Evolutionary conservation across 2,329 filamentous ascomycete genomes (phyloP).

Genomic region (Blumeria graminis): DNA sequence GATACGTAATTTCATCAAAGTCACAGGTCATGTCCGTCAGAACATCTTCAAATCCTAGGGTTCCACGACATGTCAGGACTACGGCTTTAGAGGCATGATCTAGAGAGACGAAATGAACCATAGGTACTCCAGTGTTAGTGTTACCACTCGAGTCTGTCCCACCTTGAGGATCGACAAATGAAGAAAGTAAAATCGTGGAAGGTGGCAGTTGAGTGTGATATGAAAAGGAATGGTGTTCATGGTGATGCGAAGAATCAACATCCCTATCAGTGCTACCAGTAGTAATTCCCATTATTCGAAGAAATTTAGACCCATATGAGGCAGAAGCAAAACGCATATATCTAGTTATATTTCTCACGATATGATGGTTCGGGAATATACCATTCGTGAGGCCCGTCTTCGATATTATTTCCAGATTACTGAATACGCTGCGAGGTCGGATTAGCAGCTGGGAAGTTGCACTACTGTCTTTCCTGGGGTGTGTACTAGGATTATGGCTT

Average conservation of each 20-base stretch:
- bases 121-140: slow-evolving; percentile 25
- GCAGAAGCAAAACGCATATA: slow-evolving; percentile 45
- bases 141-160: slow-evolving; percentile 25
- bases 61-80: slow-evolving; percentile 28
- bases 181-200: slow-evolving; percentile 31
- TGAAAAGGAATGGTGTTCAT: slow-evolving; percentile 37
- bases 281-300: slow-evolving; percentile 38
- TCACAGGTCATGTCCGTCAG: slow-evolving; percentile 33
- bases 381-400: slow-evolving; percentile 29
- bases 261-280: slow-evolving; percentile 23
- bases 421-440: slow-evolving; percentile 15
- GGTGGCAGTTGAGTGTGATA: slow-evolving; percentile 34
- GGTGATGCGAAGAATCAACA: slow-evolving; percentile 19
- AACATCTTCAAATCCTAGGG: slow-evolving; percentile 31
- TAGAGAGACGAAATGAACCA: slow-evolving; percentile 31
- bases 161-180: slow-evolving; percentile 29
- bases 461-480: slow-evolving; percentile 29
- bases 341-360: slow-evolving; percentile 35
- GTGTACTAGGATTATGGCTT: slow-evolving; percentile 25
- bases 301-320: slow-evolving; percentile 38
- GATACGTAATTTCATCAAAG: slow-evolving; percentile 24
- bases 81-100: slow-evolving; percentile 32
- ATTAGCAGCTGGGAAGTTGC: slow-evolving; percentile 12
- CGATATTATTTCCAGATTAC: slow-evolving; percentile 11
- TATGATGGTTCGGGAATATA: slow-evolving; percentile 32